These are phyloP conservation scores for Brasilioporus rufonigricans DNA, from an alignment of 768 basidiomycete species.

Conservation along the genomic window DNA sequence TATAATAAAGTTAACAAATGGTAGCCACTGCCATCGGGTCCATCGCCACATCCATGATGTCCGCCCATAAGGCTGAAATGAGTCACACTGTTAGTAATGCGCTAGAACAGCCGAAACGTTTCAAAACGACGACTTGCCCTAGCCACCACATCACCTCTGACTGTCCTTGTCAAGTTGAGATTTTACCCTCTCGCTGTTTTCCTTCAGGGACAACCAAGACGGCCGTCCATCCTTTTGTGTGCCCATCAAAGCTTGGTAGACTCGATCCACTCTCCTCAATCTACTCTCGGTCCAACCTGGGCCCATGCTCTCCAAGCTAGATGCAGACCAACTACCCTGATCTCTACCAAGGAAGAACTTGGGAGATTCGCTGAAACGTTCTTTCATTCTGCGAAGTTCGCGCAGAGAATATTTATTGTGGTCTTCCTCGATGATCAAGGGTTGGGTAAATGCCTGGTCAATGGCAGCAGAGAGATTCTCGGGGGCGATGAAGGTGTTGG, in stretches of 20 bases:
- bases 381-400: slow-evolving; percentile 19
- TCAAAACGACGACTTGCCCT: not conserved
- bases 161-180: slow-evolving; percentile 17
- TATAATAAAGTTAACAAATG: not conserved
- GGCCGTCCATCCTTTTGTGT: slow-evolving; percentile 30
- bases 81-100: not conserved
- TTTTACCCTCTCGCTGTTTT: slow-evolving; percentile 23
- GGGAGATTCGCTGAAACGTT: slow-evolving; percentile 4
- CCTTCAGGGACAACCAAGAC: slow-evolving; percentile 33
- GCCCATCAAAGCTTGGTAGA: slow-evolving; percentile 29
- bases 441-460: slow-evolving; percentile 55
- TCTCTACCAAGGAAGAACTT: slow-evolving; percentile 33
- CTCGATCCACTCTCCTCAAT: slow-evolving; percentile 24
- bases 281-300: slow-evolving; percentile 31
- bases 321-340: not conserved
- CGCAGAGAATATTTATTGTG: slow-evolving; percentile 9
- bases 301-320: slow-evolving; percentile 25
- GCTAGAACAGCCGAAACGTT: not conserved
- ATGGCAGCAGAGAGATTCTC: slow-evolving; percentile 66
- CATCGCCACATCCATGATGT: not conserved
- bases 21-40: too few relatives aligned
- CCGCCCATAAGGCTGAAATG: not conserved
- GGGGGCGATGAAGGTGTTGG: slow-evolving; percentile 65
- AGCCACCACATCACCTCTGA: not conserved
- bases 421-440: slow-evolving; percentile 16